Percentiles rank a stretch among this genome's conserved stretches.
Evolutionary conservation across 345 rosid genomes (phyloP).

Genomic region (Citrus hindsii): DNA sequence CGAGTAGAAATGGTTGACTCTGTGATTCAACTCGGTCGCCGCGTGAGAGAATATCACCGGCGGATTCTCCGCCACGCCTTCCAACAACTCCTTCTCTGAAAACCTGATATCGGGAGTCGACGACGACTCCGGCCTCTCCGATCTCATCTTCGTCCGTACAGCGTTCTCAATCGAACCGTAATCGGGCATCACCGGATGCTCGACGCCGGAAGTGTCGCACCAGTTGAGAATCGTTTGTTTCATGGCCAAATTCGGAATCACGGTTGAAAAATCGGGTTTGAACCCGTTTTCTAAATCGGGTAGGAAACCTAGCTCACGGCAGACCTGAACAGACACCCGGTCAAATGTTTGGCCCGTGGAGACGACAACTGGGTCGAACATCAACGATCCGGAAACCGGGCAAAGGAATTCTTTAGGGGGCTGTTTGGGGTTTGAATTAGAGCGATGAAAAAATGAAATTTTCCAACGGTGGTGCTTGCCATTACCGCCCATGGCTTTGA

Average conservation of each 20-base stretch:
- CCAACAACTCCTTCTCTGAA: slow-evolving; percentile 66
- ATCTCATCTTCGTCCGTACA: slow-evolving; percentile 38
- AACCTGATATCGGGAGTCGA: slow-evolving; percentile 38
- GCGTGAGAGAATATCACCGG: slow-evolving; percentile 43
- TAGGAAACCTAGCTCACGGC: slow-evolving; percentile 40
- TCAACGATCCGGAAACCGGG: slow-evolving; percentile 57
- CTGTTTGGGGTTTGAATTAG: slow-evolving; percentile 26
- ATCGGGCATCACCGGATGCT: slow-evolving; percentile 43
- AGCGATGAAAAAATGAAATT: slow-evolving; percentile 45
- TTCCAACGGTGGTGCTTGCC: slow-evolving; percentile 61
- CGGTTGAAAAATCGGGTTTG: slow-evolving; percentile 52
- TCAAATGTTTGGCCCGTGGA: slow-evolving; percentile 90
- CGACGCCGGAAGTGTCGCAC: slow-evolving; percentile 41
- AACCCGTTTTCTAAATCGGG: slow-evolving; percentile 52
- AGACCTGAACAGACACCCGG: slow-evolving; percentile 59
- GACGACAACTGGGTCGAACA: slow-evolving; percentile 84
- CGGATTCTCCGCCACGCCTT: slow-evolving; percentile 49
- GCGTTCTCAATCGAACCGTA: slow-evolving; percentile 44
- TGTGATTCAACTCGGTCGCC: slow-evolving; percentile 45
- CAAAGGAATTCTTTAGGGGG: slow-evolving; percentile 68
- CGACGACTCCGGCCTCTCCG: slow-evolving; percentile 1
- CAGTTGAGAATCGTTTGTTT: slow-evolving; percentile 59
- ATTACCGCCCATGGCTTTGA: slow-evolving; percentile 49
- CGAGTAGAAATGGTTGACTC: slow-evolving; percentile 34
- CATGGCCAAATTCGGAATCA: slow-evolving; percentile 67